Conservation (phyloP, 1,284 basidiomycete species). For the Ustilago xerochloae region DNA sequence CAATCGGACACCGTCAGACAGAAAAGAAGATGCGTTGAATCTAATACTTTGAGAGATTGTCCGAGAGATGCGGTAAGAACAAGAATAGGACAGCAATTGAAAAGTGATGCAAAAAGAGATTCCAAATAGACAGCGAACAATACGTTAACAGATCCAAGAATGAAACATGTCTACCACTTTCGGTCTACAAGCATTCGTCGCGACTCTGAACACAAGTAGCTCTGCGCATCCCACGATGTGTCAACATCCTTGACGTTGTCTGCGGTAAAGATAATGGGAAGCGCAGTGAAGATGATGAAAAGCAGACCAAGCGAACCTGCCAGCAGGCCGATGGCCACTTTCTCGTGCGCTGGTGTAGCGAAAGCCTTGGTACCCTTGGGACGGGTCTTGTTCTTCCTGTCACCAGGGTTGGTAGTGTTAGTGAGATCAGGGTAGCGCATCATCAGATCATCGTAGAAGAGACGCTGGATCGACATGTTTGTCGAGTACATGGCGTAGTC, state of each 20-base stretch:
- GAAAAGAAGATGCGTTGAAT: not conserved
- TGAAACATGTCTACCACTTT: constrained; percentile 29
- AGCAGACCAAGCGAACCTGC: constrained; percentile 48
- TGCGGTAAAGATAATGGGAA: constrained; percentile 59
- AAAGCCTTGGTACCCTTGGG: constrained; percentile 48
- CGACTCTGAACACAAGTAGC: constrained; percentile 46
- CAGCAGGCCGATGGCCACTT: constrained; percentile 57
- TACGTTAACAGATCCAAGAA: not conserved
- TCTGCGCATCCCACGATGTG: constrained; percentile 38
- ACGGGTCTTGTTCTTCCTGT: constrained; percentile 27
- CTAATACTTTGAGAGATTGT: constrained; percentile 6
- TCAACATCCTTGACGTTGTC: constrained; percentile 44
- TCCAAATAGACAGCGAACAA: not conserved
- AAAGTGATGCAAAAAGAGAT: not conserved
- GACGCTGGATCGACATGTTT: constrained; percentile 38
- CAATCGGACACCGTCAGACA: not conserved
- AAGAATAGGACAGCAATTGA: not conserved
- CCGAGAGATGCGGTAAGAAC: constrained; percentile 12
- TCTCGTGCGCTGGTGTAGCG: constrained; percentile 61
- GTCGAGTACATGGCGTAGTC: constrained; percentile 54
- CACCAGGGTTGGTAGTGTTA: constrained; percentile 51
- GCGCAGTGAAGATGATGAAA: constrained; percentile 49
- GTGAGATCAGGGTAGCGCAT: constrained; percentile 43
- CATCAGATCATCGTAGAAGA: constrained; percentile 44
- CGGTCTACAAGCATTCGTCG: constrained; percentile 47